Conservation (phyloP, 78 protist species). For the Cavenderia fasciculata region DNA sequence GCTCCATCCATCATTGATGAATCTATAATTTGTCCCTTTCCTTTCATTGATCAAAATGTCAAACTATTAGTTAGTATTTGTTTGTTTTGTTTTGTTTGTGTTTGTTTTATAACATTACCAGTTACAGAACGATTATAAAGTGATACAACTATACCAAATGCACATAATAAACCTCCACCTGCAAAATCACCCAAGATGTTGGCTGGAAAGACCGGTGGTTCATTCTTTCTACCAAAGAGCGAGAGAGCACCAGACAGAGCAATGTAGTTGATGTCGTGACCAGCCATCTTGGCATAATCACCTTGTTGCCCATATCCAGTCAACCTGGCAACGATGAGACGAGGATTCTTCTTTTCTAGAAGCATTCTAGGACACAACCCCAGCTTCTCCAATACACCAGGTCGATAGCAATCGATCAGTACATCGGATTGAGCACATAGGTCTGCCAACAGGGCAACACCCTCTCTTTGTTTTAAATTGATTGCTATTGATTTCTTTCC, state of each 20-base stretch:
- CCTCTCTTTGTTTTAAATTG: slow-evolving; percentile 45
- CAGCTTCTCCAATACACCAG: slow-evolving; percentile 16
- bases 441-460: not conserved
- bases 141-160: slow-evolving; percentile 79
- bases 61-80: too few species aligned
- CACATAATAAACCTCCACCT: slow-evolving; percentile 82
- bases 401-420: slow-evolving; percentile 81
- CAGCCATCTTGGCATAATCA: slow-evolving; percentile 68
- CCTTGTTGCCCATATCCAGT: slow-evolving; percentile 90
- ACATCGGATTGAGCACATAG: slow-evolving; percentile 73
- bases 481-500: slow-evolving; percentile 82
- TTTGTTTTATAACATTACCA: slow-evolving; percentile 67
- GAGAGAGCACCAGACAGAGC: slow-evolving; percentile 77
- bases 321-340: slow-evolving; percentile 80
- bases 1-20: slow-evolving; percentile 60
- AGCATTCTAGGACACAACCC: not conserved
- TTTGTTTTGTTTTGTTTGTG: not conserved
- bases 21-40: slow-evolving; percentile 63
- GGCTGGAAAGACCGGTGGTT: slow-evolving; percentile 68
- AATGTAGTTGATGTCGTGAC: slow-evolving; percentile 90
- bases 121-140: slow-evolving; percentile 35
- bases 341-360: slow-evolving; percentile 19
- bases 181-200: slow-evolving; percentile 87
- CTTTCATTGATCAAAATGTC: too few species aligned
- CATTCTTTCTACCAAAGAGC: slow-evolving; percentile 8